A percentile compares a stretch with the other conserved stretches of the same genome.
Evolutionary conservation across 768 basidiomycete genomes (phyloP).

Genomic region (Phaeotremella skinneri): DNA sequence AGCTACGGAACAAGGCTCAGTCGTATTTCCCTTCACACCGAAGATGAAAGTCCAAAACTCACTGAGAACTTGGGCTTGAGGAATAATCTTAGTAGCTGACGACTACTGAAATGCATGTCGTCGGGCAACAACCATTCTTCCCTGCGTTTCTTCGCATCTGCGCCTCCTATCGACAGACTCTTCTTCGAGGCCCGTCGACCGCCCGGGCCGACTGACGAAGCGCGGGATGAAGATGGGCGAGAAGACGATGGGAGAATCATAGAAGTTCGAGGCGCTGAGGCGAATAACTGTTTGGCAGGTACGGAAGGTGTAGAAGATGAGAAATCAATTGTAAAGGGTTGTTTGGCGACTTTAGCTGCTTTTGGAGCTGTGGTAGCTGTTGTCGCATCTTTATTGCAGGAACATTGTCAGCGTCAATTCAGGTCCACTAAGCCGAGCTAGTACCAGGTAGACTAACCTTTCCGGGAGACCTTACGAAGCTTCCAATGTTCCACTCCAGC

Average conservation of each 20-base stretch:
- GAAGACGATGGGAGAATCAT: slow-evolving; percentile 30
- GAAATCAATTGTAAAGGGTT: slow-evolving; percentile 51
- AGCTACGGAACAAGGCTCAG: slow-evolving; percentile 57
- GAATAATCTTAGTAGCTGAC: slow-evolving; percentile 86
- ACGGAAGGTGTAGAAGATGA: slow-evolving; percentile 50
- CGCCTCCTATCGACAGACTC: not conserved
- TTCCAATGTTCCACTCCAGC: slow-evolving; percentile 99
- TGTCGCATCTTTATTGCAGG: slow-evolving; percentile 7
- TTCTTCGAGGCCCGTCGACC: slow-evolving; percentile 7
- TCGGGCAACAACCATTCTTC: slow-evolving; percentile 75
- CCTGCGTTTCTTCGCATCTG: slow-evolving; percentile 46
- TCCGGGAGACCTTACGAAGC: slow-evolving; percentile 72
- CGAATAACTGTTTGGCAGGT: slow-evolving; percentile 44
- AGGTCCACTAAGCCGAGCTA: not conserved
- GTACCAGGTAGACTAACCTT: slow-evolving; percentile 58
- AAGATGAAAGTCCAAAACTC: slow-evolving; percentile 46
- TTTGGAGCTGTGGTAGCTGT: slow-evolving; percentile 49
- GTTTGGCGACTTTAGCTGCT: slow-evolving; percentile 52
- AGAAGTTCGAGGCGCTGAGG: slow-evolving; percentile 36
- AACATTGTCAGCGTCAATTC: not conserved
- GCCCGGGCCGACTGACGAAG: slow-evolving; percentile 10
- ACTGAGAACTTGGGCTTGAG: slow-evolving; percentile 94
- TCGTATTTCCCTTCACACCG: not conserved
- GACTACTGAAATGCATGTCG: slow-evolving; percentile 94
- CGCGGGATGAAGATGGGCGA: not conserved